A percentile compares a stretch with the other conserved stretches of the same genome.
These are phyloP conservation scores for Pistacia vera DNA, from an alignment of 345 rosid genomes.

Conservation along the genomic window DNA sequence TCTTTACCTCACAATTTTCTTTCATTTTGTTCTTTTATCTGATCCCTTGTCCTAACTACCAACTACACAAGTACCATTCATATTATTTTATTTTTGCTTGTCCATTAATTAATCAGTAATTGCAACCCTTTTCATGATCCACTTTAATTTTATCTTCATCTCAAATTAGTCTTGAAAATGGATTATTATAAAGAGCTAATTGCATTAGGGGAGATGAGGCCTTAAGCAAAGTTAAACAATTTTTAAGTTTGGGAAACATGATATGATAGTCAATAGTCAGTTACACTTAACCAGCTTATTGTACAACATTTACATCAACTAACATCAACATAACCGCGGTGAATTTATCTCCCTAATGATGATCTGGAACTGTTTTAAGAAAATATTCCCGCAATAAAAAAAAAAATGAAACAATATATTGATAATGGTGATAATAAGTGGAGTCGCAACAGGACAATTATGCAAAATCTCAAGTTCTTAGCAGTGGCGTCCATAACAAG, in stretches of 20 bases:
- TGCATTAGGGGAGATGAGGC: too few relatives aligned
- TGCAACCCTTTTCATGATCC: too few relatives aligned
- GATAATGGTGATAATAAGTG: background rate
- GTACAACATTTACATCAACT: conserved; percentile 2
- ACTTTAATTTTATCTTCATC: too few relatives aligned
- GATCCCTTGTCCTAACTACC: too few relatives aligned
- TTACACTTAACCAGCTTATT: background rate
- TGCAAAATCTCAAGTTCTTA: background rate
- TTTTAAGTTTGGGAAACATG: background rate
- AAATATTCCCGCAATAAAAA: conserved; percentile 16
- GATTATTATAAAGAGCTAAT: too few relatives aligned
- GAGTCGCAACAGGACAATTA: background rate
- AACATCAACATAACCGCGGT: background rate
- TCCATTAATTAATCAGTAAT: too few relatives aligned
- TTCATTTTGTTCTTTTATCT: too few relatives aligned
- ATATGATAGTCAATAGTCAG: background rate
- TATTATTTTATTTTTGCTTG: too few relatives aligned
- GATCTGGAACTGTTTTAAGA: background rate
- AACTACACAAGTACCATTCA: too few relatives aligned
- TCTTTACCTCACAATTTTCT: too few relatives aligned
- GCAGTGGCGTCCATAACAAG: background rate
- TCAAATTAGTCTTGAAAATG: too few relatives aligned
- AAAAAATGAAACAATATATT: background rate
- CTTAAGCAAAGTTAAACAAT: too few relatives aligned
- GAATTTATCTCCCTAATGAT: conserved; percentile 1